Conservation (phyloP, 1,284 basidiomycete species). For the Bondarzewia mesenterica region DNA sequence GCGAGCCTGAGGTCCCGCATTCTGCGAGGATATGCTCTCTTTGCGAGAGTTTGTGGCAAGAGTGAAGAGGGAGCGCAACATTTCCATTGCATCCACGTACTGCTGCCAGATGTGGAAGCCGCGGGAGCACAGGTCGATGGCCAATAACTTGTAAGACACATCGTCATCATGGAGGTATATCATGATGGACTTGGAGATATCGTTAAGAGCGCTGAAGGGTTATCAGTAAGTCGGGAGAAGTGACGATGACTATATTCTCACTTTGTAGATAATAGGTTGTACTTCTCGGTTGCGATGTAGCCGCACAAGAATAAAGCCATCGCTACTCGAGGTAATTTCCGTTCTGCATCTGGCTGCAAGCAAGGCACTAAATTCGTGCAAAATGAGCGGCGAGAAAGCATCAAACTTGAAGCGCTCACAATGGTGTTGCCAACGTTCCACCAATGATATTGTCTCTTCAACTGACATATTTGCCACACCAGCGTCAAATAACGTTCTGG, state of each 20-base stretch:
- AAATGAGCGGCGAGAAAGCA: constrained; percentile 8
- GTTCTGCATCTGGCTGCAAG: constrained; percentile 46
- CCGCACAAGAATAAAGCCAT: constrained; percentile 77
- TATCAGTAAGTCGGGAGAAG: background rate
- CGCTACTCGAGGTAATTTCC: constrained; percentile 47
- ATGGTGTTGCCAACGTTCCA: constrained; percentile 63
- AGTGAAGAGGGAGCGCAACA: constrained; percentile 79
- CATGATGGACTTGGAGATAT: constrained; percentile 78
- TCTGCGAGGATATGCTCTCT: constrained; percentile 56
- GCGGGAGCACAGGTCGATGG: constrained; percentile 83
- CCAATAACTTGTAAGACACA: constrained; percentile 60
- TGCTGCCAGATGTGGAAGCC: constrained; percentile 94
- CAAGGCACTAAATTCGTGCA: constrained; percentile 55
- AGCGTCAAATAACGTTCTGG: constrained; percentile 70
- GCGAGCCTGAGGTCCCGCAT: constrained; percentile 62
- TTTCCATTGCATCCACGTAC: constrained; percentile 86
- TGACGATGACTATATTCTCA: constrained; percentile 29
- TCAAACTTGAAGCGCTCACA: constrained; percentile 33
- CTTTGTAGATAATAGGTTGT: constrained; percentile 69
- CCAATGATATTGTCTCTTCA: constrained; percentile 50
- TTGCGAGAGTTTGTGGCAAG: constrained; percentile 71
- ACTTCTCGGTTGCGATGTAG: constrained; percentile 77
- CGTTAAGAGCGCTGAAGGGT: constrained; percentile 59
- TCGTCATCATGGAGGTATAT: constrained; percentile 69
- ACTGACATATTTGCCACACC: constrained; percentile 60